These are phyloP conservation scores for Acer campestre DNA, from an alignment of 345 rosid genomes.

Conservation along the genomic window DNA sequence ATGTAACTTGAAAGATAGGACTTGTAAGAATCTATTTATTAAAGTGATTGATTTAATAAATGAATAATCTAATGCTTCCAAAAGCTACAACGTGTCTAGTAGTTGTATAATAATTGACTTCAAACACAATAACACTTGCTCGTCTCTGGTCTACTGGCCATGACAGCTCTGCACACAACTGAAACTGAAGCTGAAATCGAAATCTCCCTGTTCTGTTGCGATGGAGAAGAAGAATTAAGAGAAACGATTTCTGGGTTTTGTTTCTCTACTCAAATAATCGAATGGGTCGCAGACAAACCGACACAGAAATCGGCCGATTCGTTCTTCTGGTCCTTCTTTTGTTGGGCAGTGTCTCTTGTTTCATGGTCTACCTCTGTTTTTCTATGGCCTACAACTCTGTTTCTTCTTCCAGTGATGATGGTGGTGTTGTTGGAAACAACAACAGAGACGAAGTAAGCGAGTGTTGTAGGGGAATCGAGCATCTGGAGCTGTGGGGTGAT, in stretches of 20 bases:
- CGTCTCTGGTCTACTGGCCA: not conserved
- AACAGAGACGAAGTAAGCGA: slow-evolving; percentile 7
- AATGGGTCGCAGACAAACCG: slow-evolving; percentile 39
- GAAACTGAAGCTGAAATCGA: no score
- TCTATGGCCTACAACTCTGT: slow-evolving; percentile 3
- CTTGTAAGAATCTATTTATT: not conserved
- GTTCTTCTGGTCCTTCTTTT: slow-evolving; percentile 27
- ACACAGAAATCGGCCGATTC: slow-evolving; percentile 27
- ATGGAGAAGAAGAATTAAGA: not conserved
- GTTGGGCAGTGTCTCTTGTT: slow-evolving; percentile 32
- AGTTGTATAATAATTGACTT: not conserved
- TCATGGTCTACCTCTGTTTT: slow-evolving; percentile 30
- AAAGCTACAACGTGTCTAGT: not conserved
- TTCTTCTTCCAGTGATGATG: not conserved
- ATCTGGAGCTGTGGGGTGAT: slow-evolving; percentile 54
- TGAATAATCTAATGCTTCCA: not conserved
- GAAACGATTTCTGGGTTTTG: slow-evolving; percentile 5
- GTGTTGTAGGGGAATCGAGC: slow-evolving; percentile 44
- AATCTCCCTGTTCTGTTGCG: not conserved
- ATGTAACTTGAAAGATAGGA: not conserved
- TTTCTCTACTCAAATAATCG: not conserved
- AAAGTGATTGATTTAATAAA: not conserved
- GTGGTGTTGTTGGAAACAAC: slow-evolving; percentile 4
- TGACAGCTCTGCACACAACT: not conserved
- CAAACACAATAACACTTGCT: not conserved